Evolutionary conservation across 495 filamentous ascomycete species (phyloP).

Genomic region (Trichocladium antarcticum): DNA sequence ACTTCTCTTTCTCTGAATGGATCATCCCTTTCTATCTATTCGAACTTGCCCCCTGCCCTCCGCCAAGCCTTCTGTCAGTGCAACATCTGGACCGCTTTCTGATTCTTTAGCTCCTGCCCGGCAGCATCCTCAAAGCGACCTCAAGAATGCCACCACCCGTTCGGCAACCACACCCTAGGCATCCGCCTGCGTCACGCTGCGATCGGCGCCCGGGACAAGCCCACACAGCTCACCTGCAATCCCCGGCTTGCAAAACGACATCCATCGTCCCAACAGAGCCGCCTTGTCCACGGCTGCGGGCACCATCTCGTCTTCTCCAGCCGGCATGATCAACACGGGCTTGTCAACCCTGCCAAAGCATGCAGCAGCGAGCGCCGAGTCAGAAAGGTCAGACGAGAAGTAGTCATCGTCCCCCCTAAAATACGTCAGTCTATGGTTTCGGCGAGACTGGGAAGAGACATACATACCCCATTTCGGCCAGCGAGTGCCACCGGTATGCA

Average conservation of each 20-base stretch:
- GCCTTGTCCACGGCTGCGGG: constrained; percentile 51
- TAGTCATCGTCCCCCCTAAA: constrained; percentile 61
- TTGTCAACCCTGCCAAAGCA: constrained; percentile 50
- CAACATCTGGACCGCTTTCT: too few relatives aligned
- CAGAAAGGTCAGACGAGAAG: constrained; percentile 61
- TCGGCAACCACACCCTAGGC: constrained; percentile 20
- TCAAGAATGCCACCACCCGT: constrained; percentile 22
- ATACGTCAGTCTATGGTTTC: neutral
- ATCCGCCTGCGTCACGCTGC: constrained; percentile 21
- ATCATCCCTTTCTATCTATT: too few relatives aligned
- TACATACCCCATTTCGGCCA: constrained; percentile 43
- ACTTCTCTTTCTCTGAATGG: too few relatives aligned
- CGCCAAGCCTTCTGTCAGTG: too few relatives aligned
- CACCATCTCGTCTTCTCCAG: constrained; percentile 57
- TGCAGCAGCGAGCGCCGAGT: constrained; percentile 22
- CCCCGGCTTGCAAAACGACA: constrained; percentile 8
- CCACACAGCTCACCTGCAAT: constrained; percentile 21
- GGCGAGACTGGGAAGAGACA: neutral
- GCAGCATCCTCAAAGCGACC: neutral
- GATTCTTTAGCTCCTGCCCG: neutral
- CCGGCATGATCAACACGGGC: constrained; percentile 50
- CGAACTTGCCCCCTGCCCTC: too few relatives aligned
- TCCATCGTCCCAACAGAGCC: constrained; percentile 52
- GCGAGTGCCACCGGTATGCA: constrained; percentile 53
- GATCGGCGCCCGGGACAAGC: constrained; percentile 24